phyloP scores from a whole-genome alignment of 1,284 basidiomycete genomes.

The Heterobasidion occidentale region DNA sequence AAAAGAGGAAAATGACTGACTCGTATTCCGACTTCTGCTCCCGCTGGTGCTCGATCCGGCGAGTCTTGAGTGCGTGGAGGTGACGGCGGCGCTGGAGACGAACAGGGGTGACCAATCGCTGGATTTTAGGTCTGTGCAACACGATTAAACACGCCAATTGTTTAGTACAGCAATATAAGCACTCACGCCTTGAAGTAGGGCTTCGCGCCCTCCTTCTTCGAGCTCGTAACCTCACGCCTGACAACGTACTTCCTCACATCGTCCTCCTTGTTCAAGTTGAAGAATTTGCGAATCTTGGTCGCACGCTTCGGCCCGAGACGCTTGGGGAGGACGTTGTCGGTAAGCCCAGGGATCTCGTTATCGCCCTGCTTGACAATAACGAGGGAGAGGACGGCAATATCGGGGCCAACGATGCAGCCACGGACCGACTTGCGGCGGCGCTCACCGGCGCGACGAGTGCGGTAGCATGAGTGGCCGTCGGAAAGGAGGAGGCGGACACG shows the following conservation, averaged over 20 bases:
- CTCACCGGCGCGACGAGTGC: constrained; percentile 87
- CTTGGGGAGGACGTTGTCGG: constrained; percentile 92
- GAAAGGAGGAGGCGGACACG: constrained; percentile 93
- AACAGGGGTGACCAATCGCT: constrained; percentile 88
- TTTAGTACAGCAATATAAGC: background rate
- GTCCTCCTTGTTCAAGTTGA: constrained; percentile 97
- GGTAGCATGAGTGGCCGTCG: constrained; percentile 98
- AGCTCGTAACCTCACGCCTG: constrained; percentile 81
- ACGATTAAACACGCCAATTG: background rate
- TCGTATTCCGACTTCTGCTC: constrained; percentile 94
- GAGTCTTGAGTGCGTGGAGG: constrained; percentile 84
- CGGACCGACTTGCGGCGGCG: constrained; percentile 98
- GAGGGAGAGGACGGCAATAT: constrained; percentile 92
- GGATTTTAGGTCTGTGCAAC: constrained; percentile 68
- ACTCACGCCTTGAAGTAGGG: constrained; percentile 97
- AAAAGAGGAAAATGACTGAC: constrained; percentile 26
- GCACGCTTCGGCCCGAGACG: constrained; percentile 93
- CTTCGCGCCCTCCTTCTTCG: constrained; percentile 91
- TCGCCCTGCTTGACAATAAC: constrained; percentile 98
- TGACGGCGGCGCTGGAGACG: constrained; percentile 97
- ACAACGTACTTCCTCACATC: constrained; percentile 98
- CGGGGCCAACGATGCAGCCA: constrained; percentile 95
- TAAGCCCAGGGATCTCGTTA: constrained; percentile 85
- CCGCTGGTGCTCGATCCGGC: constrained; percentile 87
- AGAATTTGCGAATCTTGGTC: constrained; percentile 95